Conservation (phyloP, 148 eudicot species). For the Nepenthes gracilis region DNA sequence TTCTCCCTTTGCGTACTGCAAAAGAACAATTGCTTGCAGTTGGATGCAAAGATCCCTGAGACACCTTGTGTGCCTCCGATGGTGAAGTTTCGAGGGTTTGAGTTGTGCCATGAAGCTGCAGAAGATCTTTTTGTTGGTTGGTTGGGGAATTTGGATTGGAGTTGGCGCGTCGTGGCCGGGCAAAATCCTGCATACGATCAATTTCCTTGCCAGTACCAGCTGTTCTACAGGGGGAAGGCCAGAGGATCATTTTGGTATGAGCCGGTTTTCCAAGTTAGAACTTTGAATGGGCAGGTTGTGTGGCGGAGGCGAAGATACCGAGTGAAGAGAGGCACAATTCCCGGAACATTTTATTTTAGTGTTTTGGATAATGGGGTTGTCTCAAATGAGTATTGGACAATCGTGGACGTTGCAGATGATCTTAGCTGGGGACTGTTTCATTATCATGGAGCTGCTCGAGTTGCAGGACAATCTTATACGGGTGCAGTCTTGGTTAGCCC, state of each 20-base stretch:
- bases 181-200: slow-evolving; percentile 97
- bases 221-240: slow-evolving; percentile 85
- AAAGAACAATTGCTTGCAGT: slow-evolving; percentile 71
- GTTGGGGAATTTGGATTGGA: slow-evolving; percentile 83
- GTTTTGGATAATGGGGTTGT: slow-evolving; percentile 95
- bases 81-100: slow-evolving; percentile 39
- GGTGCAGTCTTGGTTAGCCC: slow-evolving; percentile 93
- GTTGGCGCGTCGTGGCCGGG: slow-evolving; percentile 97
- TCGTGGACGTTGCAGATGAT: slow-evolving; percentile 80
- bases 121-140: slow-evolving; percentile 95
- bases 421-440: slow-evolving; percentile 98
- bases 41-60: slow-evolving; percentile 74
- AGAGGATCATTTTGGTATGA: slow-evolving; percentile 97
- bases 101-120: slow-evolving; percentile 55
- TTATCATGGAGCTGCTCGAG: slow-evolving; percentile 95
- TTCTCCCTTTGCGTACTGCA: slow-evolving; percentile 92
- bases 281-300: slow-evolving; percentile 60
- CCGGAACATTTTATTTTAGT: slow-evolving; percentile 78
- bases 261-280: slow-evolving; percentile 83
- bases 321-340: slow-evolving; percentile 59
- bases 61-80: slow-evolving; percentile 69
- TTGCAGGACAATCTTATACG: slow-evolving; percentile 87
- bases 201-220: slow-evolving; percentile 93
- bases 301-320: slow-evolving; percentile 90
- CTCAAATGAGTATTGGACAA: slow-evolving; percentile 93